Evolutionary conservation across 2,329 filamentous ascomycete species (phyloP), one percentile per base, ranked within the genome.

Genomic region (Aspergillus texensis): DNA sequence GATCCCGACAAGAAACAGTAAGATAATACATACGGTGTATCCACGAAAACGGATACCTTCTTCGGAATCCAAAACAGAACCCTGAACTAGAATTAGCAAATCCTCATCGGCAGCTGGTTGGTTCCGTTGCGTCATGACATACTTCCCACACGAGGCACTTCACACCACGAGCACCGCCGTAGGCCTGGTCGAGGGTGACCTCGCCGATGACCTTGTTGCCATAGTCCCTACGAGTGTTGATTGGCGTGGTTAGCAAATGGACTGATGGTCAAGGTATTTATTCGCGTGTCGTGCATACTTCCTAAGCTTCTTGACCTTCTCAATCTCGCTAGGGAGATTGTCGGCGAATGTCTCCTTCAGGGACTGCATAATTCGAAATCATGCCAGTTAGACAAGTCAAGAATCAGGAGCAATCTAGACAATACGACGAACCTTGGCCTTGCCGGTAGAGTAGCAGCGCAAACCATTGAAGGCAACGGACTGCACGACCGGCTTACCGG

Each of bases 21-120:
- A 54, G 4, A 26, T 61, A 24, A 28, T 41, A 74, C 84, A 72
- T 80, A 87, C 85, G 72, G 95, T 99, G 88, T 94, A 95, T 85
- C 95, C 95, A 80, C 95, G 91, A 90, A 99, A 99, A 75, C 95
- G 92, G 83, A 99, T 99, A 85, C 95, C 95, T 88, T 99, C 95
- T 86, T 98, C 93, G 63, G 94, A 88, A 84, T 99, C 95, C 76
- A 99, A 91, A 75, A 99, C 95, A 76, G 95, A 99, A 75, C 94
- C 89, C 84, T 86, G 70, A 28, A 62, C 24, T 60, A 62, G 32
- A 57, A 28, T 60, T 64, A 72, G 62, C 59, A 59, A 60, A 24
- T 19, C 14, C 60, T 36, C 48, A 21, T 39, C 54, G 54, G 30
- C 19, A 28, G 12, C 39, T 57, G 39, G 39, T 52, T 21, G 28